These are phyloP conservation scores for Penstemon barbatus DNA, from an alignment of 257 asterid species.

Conservation along the genomic window DNA sequence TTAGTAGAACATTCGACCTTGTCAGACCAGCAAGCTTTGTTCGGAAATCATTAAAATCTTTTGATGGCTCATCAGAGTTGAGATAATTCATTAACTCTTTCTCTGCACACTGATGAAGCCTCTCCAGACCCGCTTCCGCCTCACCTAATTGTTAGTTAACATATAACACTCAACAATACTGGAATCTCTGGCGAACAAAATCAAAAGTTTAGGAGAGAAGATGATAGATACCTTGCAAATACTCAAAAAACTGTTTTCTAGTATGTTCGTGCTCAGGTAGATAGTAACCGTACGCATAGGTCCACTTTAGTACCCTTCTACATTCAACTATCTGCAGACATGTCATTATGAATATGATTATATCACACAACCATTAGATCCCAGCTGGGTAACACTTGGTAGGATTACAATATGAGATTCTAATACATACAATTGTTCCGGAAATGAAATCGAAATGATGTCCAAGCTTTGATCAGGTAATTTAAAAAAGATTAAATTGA, in stretches of 20 bases:
- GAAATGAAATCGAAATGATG: slow-evolving; percentile 13
- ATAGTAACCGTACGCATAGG: slow-evolving; percentile 94
- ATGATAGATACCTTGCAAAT: slow-evolving; percentile 74
- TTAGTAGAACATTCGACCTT: slow-evolving; percentile 41
- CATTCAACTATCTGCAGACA: slow-evolving; percentile 90
- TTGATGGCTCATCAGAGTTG: slow-evolving; percentile 59
- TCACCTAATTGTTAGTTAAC: slow-evolving; percentile 56
- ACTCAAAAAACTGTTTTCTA: slow-evolving; percentile 86
- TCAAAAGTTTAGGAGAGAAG: slow-evolving; percentile 21
- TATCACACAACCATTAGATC: not conserved
- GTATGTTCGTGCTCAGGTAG: slow-evolving; percentile 69
- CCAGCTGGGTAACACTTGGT: not conserved
- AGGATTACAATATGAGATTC: not conserved
- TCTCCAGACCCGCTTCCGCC: slow-evolving; percentile 97
- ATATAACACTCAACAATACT: slow-evolving; percentile 6
- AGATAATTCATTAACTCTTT: slow-evolving; percentile 73
- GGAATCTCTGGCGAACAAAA: slow-evolving; percentile 9
- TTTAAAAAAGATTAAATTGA: not conserved
- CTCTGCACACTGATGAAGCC: slow-evolving; percentile 99
- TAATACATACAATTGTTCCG: not conserved
- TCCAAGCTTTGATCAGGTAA: slow-evolving; percentile 12
- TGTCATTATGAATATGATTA: slow-evolving; percentile 13
- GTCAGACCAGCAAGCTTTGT: slow-evolving; percentile 95
- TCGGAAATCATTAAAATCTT: slow-evolving; percentile 88
- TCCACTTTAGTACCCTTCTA: slow-evolving; percentile 96